Evolutionary conservation across 768 basidiomycete genomes (phyloP), one percentile per base, ranked within the genome.

Genomic region (Gloeopeniophorella convolvens): DNA sequence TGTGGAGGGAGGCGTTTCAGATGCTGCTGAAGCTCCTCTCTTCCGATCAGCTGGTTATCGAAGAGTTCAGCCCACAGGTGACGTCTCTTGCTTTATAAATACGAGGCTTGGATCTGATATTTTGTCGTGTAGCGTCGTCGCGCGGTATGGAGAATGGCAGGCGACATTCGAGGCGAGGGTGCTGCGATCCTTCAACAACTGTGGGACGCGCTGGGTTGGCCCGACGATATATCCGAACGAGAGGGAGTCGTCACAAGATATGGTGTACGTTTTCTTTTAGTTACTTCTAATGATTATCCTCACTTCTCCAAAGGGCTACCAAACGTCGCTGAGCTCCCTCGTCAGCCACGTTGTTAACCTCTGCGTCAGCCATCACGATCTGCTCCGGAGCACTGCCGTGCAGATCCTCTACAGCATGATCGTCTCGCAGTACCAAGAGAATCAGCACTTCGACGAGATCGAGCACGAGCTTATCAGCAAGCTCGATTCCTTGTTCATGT

Each of bases 331-430:
- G 35, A 85, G 83, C 60, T 72, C 87, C 15, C 77, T 96, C 18
- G 89, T 95, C 24, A 93, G 90, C 35, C 82, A 87, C 48, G 85
- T 96, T 42, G 85, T 98, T 48, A 87, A 90, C 57, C 72, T 97
- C 13, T 97, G 95, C 64, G 72, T 98, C 45, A 96, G 93, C 55
- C 90, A 94, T 59, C 94, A 98, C 62, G 95, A 98, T 62, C 82
- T 85, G 61, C 76, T 96, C 33, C 80, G 94, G 57, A 89, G 78
- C 62, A 88, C 87, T 56, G 94, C 92, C 0, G 91, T 95, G 18
- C 82, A 89, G 59, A 93, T 97, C 49, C 77, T 98, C 18, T 95
- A 86, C 68, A 89, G 85, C 60, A 96, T 98, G 92, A 92, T 98
- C 53, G 80, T 94, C 40, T 85, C 89, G 2, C 89, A 95, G 64